Evolutionary conservation across 2,329 filamentous ascomycete species (phyloP), one percentile per base, ranked within the genome.

Genomic region (Fusarium sp.): DNA sequence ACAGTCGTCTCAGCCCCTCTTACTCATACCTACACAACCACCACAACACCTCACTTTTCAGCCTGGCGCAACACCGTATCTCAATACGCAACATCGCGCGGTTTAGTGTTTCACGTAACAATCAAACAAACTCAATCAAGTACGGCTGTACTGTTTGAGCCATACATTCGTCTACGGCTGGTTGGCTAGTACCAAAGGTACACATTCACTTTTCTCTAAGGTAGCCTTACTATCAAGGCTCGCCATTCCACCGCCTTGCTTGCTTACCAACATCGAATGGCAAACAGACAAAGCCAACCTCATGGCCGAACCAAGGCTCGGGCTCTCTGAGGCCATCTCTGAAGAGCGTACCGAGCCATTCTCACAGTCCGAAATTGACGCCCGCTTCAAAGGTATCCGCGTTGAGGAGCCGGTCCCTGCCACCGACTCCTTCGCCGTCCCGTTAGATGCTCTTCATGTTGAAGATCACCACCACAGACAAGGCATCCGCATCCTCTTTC

Each of bases 281-380:
- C 73, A 71, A 70, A 72, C 70, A 76, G 75, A 69, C 69, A 74
- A 63, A 61, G 57, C 60, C 65, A 69, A 63, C 53, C 73, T 71
- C 46, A 87, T 87, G 86, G 80, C 79, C 72, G 84, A 86, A 68
- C 77, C 80, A 68, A 82, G 78, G 70, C 70, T 75, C 60, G 78
- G 76, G 73, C 72, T 76, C 69, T 81, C 79, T 43, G 77, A 80
- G 65, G 79, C 75, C 68, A 74, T 75, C 66, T 81, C 81, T 63
- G 81, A 83, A 73, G 86, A 88, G 79, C 85, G 82, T 77, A 89
- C 87, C 46, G 86, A 89, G 78, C 85, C 86, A 11, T 87, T 88
- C 71, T 86, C 87, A 11, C 81, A 87, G 67, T 84, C 85, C 50
- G 86, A 89, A 76, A 82, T 88, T 66, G 83, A 87, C 51, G 78